Percentiles rank a stretch among this genome's conserved stretches.
Evolutionary conservation across 2,329 filamentous ascomycete genomes (phyloP).

Genomic region (Colletotrichum scovillei): DNA sequence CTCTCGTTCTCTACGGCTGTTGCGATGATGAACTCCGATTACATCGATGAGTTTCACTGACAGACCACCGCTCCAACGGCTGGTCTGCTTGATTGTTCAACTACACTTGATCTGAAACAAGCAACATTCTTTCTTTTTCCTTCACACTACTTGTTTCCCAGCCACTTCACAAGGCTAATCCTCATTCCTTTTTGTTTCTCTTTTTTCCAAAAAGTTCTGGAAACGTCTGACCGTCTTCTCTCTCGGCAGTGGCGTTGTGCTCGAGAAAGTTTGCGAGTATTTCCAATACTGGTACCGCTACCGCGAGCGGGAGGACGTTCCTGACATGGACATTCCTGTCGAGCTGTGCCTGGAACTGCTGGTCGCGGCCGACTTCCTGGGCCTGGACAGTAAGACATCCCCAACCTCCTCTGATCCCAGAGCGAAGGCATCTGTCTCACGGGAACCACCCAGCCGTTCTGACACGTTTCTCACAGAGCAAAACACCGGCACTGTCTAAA

Average conservation of each 20-base stretch:
- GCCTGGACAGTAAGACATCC: conserved; percentile 68
- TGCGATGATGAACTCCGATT: conserved; percentile 31
- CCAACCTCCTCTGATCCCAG: conserved; percentile 19
- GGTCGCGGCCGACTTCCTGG: conserved; percentile 81
- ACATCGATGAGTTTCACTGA: conserved; percentile 59
- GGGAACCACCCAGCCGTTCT: conserved; percentile 4
- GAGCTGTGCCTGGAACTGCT: conserved; percentile 83
- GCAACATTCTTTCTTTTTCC: conserved; percentile 39
- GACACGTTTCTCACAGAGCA: conserved; percentile 30
- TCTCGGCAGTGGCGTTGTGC: conserved; percentile 70
- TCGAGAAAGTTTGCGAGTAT: conserved; percentile 86
- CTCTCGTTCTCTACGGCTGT: conserved; percentile 40
- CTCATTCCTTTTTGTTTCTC: conserved; percentile 6
- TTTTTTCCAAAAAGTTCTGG: conserved; percentile 10
- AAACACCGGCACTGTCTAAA: conserved; percentile 26
- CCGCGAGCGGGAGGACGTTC: conserved; percentile 76
- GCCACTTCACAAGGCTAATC: conserved; percentile 8
- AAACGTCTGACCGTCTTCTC: conserved; percentile 38
- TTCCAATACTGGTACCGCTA: conserved; percentile 85
- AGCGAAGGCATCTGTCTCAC: not conserved
- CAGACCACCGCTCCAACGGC: conserved; percentile 50
- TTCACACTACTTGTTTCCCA: conserved; percentile 1
- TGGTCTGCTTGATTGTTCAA: conserved; percentile 62
- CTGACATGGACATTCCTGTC: conserved; percentile 83
- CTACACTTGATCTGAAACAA: conserved; percentile 75